These are phyloP conservation scores for Neopestalotiopsis rosae DNA, from an alignment of 2,329 filamentous ascomycete species.

Conservation along the genomic window DNA sequence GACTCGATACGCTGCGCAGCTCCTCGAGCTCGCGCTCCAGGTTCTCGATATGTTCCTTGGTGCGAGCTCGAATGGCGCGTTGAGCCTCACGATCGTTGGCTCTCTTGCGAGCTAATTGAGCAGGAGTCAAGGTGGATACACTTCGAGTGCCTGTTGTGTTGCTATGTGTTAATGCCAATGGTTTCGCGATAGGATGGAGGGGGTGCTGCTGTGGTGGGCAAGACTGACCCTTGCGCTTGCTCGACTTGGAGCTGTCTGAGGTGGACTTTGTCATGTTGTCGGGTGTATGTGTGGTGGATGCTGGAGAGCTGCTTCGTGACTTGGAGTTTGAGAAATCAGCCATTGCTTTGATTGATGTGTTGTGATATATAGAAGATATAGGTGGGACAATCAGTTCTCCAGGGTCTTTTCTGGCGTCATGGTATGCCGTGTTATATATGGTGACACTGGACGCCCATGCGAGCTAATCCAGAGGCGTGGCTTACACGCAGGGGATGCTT, in stretches of 20 bases:
- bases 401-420: constrained; percentile 17
- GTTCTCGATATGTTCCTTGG: constrained; percentile 82
- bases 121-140: constrained; percentile 85
- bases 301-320: constrained; percentile 21
- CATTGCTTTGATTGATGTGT: constrained; percentile 23
- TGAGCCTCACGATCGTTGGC: constrained; percentile 93
- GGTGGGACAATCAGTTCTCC: constrained; percentile 9
- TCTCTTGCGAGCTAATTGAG: constrained; percentile 87
- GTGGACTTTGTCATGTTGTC: constrained; percentile 32
- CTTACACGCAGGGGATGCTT: constrained; percentile 14
- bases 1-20: constrained; percentile 57
- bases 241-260: constrained; percentile 14
- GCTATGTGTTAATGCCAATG: constrained; percentile 8
- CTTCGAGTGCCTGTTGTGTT: constrained; percentile 65
- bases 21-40: constrained; percentile 79
- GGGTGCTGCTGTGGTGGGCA: neutral
- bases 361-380: constrained; percentile 7
- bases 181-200: neutral
- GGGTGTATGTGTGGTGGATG: constrained; percentile 13
- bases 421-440: constrained; percentile 17
- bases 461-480: constrained; percentile 8
- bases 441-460: constrained; percentile 1
- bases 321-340: constrained; percentile 16
- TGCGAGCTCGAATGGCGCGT: constrained; percentile 83
- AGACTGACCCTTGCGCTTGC: constrained; percentile 38